Evolutionary conservation across 441 rosid species (phyloP), one percentile per base, ranked within the genome.

Genomic region (Mallotus japonicus): DNA sequence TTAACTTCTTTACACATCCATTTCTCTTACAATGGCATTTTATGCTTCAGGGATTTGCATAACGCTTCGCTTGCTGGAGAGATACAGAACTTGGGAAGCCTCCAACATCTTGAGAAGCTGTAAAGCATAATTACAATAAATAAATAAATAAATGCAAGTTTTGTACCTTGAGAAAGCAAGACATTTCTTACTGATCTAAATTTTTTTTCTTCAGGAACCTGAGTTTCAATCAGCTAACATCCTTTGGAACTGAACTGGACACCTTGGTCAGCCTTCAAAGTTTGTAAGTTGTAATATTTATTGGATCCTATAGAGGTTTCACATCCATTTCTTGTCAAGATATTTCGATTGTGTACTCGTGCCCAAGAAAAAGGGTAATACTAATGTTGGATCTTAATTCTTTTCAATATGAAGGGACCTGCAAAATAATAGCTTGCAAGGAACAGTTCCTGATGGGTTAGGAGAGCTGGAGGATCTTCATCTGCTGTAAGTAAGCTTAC

Each of bases 11-110:
- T 63, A 61, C 50, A 66, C 44, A 34, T 76, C 65, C 44, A 11
- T 37, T 12, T 59, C 32, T 72, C 24, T 59, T 54, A 47, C 40
- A 12, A 22, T 42, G 67, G 58, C 80, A 68, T 53, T 61, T 56
- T 70, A 8, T 74, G 63, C 70, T 73, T 75, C 89, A 94, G 97
- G 70, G 90, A 94, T 85, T 84, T 94, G 87, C 99, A 94, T 65
- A 90, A 89, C 81, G 83, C 95, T 17, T 90, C 98, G 59, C 95
- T 94, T 72, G 77, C 90, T 6, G 98, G 97, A 71, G 89, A 83
- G 80, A 84, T 88, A 77, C 85, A 89, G 78, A 89, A 89, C 76
- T 78, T 94, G 65, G 95, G 83, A 65, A 84, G 92, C 85, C 94
- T 94, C 76, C 87, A 88, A 72, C 77, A 89, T 60, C 95, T 94